Evolutionary conservation across 148 eudicot genomes (phyloP).

Genomic region (Nyssa sinensis): DNA sequence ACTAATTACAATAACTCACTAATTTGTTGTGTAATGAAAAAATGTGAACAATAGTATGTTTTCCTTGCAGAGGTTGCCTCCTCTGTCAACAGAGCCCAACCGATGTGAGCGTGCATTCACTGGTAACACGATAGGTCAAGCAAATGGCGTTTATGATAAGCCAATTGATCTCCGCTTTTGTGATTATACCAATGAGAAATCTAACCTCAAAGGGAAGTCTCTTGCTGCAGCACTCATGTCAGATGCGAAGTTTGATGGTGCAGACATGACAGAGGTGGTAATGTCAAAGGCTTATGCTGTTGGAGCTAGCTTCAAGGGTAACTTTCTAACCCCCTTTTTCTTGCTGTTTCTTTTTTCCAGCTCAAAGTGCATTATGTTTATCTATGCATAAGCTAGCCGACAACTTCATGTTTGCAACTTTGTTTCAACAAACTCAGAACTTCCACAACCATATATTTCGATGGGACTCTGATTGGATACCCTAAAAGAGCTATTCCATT

Average conservation of each 20-base stretch:
- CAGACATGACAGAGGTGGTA: slow-evolving; percentile 93
- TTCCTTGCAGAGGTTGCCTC: slow-evolving; percentile 82
- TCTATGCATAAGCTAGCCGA: neutral
- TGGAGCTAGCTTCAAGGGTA: slow-evolving; percentile 98
- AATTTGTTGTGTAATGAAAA: too few species aligned
- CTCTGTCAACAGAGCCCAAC: slow-evolving; percentile 81
- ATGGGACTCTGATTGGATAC: neutral
- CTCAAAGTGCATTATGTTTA: neutral
- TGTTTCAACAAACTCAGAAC: neutral
- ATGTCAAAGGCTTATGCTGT: slow-evolving; percentile 99
- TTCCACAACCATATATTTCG: neutral
- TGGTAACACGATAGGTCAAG: slow-evolving; percentile 98
- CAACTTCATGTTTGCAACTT: neutral
- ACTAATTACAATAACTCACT: neutral
- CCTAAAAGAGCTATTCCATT: neutral
- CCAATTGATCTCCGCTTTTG: slow-evolving; percentile 90
- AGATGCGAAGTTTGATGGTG: slow-evolving; percentile 96
- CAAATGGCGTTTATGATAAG: slow-evolving; percentile 97
- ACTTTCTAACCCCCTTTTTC: neutral
- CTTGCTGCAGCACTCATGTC: slow-evolving; percentile 96
- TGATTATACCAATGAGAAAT: slow-evolving; percentile 80
- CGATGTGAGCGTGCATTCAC: slow-evolving; percentile 95
- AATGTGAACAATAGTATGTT: neutral
- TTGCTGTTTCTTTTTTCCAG: neutral
- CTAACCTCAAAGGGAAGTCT: slow-evolving; percentile 91